Evolutionary conservation across 1,139 yeast species (phyloP).

Genomic region (Saccharomyces uvarum): DNA sequence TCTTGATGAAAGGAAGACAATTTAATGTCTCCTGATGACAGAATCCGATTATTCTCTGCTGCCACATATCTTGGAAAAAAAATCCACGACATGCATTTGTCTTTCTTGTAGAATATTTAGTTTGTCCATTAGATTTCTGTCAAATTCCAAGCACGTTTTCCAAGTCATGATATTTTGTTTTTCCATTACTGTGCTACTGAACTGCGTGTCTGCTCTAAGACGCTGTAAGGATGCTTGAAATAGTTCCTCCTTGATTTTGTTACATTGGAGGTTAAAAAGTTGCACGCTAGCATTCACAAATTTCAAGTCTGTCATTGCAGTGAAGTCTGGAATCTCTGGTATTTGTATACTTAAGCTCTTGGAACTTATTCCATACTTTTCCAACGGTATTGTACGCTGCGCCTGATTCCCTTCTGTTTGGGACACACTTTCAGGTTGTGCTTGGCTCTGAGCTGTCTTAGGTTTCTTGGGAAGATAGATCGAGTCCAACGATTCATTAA

Average conservation of each 20-base stretch:
- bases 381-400: slow-evolving; percentile 18
- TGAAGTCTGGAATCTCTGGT: slow-evolving; percentile 19
- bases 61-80: slow-evolving; percentile 15
- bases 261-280: slow-evolving; percentile 15
- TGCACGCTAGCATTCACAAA: slow-evolving; percentile 14
- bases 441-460: not conserved
- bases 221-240: slow-evolving; percentile 15
- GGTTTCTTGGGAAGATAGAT: not conserved
- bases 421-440: slow-evolving; percentile 11
- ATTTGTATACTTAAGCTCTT: slow-evolving; percentile 9
- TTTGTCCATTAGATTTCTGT: slow-evolving; percentile 16
- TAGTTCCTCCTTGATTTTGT: slow-evolving; percentile 15
- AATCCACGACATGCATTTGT: slow-evolving; percentile 23
- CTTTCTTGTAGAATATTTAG: slow-evolving; percentile 22
- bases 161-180: slow-evolving; percentile 19
- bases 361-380: slow-evolving; percentile 15
- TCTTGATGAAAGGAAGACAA: not conserved
- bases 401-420: slow-evolving; percentile 25
- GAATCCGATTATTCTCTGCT: not conserved
- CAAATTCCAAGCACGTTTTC: slow-evolving; percentile 18
- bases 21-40: not conserved
- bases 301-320: slow-evolving; percentile 12
- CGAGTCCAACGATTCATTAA: not conserved
- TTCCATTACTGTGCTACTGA: slow-evolving; percentile 16
- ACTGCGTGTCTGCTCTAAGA: slow-evolving; percentile 15